Percentiles rank a stretch among this genome's conserved stretches.
Conservation (phyloP, 2,329 filamentous ascomycete genomes). For the Ceratocystis diversiconidia region DNA sequence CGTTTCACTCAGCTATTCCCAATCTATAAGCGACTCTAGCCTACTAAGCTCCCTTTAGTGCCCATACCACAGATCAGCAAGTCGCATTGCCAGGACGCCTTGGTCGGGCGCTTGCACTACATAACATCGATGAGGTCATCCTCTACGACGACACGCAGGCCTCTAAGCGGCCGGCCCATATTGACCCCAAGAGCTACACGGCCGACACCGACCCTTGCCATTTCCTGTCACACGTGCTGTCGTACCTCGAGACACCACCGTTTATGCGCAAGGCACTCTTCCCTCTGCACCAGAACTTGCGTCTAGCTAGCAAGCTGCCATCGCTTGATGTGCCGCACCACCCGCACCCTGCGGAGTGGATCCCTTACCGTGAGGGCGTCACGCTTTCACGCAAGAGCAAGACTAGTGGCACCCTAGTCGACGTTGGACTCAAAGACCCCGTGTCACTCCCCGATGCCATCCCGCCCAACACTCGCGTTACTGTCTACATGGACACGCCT, state of each 20-base stretch:
- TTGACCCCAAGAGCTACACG: constrained; percentile 44
- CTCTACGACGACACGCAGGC: constrained; percentile 57
- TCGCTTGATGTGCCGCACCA: constrained; percentile 79
- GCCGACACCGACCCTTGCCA: constrained; percentile 63
- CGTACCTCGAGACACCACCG: constrained; percentile 72
- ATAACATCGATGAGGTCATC: constrained; percentile 71
- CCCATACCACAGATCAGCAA: constrained; percentile 59
- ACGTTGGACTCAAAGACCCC: constrained; percentile 41
- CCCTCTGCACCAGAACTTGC: constrained; percentile 63
- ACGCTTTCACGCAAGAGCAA: constrained; percentile 32
- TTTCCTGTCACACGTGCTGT: constrained; percentile 65
- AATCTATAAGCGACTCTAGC: neutral
- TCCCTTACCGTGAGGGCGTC: constrained; percentile 66
- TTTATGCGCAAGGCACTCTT: constrained; percentile 66
- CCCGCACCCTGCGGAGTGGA: constrained; percentile 60
- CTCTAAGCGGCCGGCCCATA: constrained; percentile 32
- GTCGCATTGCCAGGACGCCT: constrained; percentile 60
- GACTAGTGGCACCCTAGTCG: constrained; percentile 39
- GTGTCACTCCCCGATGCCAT: constrained; percentile 46
- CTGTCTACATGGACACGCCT: constrained; percentile 47
- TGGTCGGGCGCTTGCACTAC: constrained; percentile 67
- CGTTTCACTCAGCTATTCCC: too few relatives aligned
- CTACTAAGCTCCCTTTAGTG: constrained; percentile 32
- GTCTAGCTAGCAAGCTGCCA: constrained; percentile 57
- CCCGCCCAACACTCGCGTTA: constrained; percentile 58